Evolutionary conservation across 225 moss, liverwort and hornwort species (phyloP).

Genomic region (Takakia lepidozioides): DNA sequence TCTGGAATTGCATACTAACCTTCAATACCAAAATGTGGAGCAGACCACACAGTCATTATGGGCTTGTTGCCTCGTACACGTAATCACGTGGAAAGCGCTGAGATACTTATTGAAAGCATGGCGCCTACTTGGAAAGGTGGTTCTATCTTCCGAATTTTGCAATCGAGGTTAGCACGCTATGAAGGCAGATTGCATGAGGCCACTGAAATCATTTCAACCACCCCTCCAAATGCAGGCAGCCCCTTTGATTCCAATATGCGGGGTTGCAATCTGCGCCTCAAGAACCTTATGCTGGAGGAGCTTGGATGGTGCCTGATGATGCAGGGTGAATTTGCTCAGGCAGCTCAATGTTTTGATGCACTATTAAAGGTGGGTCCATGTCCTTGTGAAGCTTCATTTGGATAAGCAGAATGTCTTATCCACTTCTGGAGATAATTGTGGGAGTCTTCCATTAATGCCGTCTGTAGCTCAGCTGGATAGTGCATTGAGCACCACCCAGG

Average conservation of each 20-base stretch:
- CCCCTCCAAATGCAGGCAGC: too few species aligned
- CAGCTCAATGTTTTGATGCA: slow-evolving; percentile 52
- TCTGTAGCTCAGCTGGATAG: too few species aligned
- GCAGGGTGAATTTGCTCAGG: slow-evolving; percentile 64
- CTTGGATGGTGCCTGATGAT: slow-evolving; percentile 76
- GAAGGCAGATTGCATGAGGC: slow-evolving; percentile 47
- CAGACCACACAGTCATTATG: slow-evolving; percentile 81
- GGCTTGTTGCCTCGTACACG: slow-evolving; percentile 66
- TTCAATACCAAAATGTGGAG: too few species aligned
- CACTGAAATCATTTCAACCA: slow-evolving; percentile 25
- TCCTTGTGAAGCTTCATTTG: too few species aligned
- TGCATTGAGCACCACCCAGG: too few species aligned
- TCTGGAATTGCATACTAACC: too few species aligned
- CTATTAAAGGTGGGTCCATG: slow-evolving; percentile 55
- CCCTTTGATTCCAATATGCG: slow-evolving; percentile 39
- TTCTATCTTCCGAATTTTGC: slow-evolving; percentile 58
- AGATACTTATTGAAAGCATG: slow-evolving; percentile 46
- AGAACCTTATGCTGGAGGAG: slow-evolving; percentile 58
- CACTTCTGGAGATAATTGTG: too few species aligned
- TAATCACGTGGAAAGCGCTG: slow-evolving; percentile 62
- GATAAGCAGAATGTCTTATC: too few species aligned
- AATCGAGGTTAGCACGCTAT: slow-evolving; percentile 49
- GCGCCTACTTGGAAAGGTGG: slow-evolving; percentile 64
- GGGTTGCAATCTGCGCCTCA: slow-evolving; percentile 46
- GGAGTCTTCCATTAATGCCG: too few species aligned